Conservation (phyloP, 2,329 filamentous ascomycete genomes). For the Coniochaeta sp. region DNA sequence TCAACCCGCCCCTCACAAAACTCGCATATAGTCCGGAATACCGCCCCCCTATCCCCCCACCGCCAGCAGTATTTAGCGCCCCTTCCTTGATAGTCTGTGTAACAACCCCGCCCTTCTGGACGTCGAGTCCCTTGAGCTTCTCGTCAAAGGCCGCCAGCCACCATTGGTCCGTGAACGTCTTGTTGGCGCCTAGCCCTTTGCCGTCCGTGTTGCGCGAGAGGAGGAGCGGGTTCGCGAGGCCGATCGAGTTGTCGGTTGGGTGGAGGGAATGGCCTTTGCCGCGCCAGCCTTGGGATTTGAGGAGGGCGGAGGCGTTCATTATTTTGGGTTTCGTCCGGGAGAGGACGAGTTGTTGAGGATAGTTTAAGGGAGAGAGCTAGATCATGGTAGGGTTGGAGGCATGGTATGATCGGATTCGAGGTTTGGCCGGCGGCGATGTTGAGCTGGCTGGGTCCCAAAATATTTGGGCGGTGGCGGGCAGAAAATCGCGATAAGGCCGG, state of each 20-base stretch:
- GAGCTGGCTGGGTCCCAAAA: background rate
- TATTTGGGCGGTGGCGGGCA: constrained; percentile 1
- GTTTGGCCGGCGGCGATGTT: background rate
- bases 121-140: constrained; percentile 74
- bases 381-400: background rate
- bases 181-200: constrained; percentile 73
- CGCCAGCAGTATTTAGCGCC: constrained; percentile 47
- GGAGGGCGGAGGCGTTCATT: constrained; percentile 81
- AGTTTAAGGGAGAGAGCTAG: background rate
- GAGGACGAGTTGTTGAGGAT: no score
- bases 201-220: constrained; percentile 76
- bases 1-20: constrained; percentile 75
- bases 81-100: constrained; percentile 47
- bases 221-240: constrained; percentile 76
- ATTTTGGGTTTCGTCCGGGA: no score
- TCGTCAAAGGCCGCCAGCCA: constrained; percentile 95
- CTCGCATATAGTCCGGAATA: constrained; percentile 64
- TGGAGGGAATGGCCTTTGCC: constrained; percentile 86
- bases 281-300: constrained; percentile 83
- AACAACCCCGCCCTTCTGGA: constrained; percentile 47
- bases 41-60: constrained; percentile 53
- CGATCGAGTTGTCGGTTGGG: constrained; percentile 61
- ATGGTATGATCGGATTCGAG: background rate
- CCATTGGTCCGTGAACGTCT: constrained; percentile 76
- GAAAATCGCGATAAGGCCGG: background rate